Conservation (phyloP, 148 eudicot genomes). For the Rhododendron molle region DNA sequence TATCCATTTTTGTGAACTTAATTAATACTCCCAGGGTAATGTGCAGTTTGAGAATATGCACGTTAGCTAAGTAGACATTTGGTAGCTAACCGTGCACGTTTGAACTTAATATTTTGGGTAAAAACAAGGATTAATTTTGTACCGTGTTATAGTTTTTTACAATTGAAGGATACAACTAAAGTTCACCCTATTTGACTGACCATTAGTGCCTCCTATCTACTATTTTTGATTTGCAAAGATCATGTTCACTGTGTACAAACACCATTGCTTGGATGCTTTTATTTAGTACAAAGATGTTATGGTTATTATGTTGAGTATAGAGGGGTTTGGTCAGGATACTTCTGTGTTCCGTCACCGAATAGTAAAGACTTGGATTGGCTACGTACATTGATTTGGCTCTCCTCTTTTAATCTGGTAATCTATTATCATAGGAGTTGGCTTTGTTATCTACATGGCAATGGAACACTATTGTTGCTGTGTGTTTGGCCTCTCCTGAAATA, state of each 20-base stretch:
- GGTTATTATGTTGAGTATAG: background rate
- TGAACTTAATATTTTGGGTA: background rate
- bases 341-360: background rate
- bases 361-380: background rate
- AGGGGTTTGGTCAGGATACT: background rate
- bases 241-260: background rate
- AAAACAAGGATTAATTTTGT: background rate
- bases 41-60: background rate
- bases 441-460: conserved; percentile 11
- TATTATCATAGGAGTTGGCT: conserved; percentile 15
- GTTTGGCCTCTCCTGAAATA: conserved; percentile 29
- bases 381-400: background rate
- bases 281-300: background rate
- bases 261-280: background rate
- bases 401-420: background rate
- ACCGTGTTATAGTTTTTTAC: background rate
- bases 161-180: background rate
- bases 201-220: background rate
- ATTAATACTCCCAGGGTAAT: background rate
- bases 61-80: background rate
- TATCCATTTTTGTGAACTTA: background rate
- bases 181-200: background rate
- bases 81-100: background rate
- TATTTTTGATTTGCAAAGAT: background rate
- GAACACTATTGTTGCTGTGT: conserved; percentile 16